Percentiles rank a stretch among this genome's conserved stretches.
Evolutionary conservation across 176 grass and related monocot species (phyloP).

Genomic region (Avena atlantica): DNA sequence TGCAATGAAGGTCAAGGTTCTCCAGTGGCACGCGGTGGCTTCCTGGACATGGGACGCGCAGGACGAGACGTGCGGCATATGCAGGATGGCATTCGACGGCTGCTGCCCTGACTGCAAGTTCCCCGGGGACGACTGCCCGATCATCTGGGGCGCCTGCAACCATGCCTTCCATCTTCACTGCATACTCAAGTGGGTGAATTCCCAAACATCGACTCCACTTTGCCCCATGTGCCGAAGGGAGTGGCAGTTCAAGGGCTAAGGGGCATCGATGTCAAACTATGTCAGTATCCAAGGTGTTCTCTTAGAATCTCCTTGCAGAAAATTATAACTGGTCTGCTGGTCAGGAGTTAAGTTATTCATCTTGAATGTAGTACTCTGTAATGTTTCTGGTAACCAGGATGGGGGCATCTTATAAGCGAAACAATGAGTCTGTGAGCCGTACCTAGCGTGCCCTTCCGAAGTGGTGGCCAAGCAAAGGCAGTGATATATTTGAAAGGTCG

Average conservation of each 20-base stretch:
- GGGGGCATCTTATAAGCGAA: neutral
- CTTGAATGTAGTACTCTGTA: slow-evolving; percentile 21
- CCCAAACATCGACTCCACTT: slow-evolving; percentile 70
- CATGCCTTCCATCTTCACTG: slow-evolving; percentile 84
- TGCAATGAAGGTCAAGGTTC: slow-evolving; percentile 85
- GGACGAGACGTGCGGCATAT: slow-evolving; percentile 86
- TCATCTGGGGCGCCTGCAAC: slow-evolving; percentile 84
- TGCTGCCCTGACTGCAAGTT: slow-evolving; percentile 94
- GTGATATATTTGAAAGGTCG: neutral
- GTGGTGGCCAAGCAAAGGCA: slow-evolving; percentile 6
- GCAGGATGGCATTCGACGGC: slow-evolving; percentile 83
- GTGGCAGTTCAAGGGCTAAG: slow-evolving; percentile 88
- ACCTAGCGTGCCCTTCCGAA: neutral
- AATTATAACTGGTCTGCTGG: neutral
- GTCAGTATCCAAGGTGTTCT: neutral
- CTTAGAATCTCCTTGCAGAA: neutral
- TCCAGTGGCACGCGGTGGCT: slow-evolving; percentile 83
- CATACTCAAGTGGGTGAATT: slow-evolving; percentile 92
- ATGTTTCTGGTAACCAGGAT: neutral
- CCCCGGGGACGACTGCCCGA: slow-evolving; percentile 80
- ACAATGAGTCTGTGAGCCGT: neutral
- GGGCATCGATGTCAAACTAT: neutral
- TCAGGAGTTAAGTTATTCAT: neutral
- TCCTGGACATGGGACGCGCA: slow-evolving; percentile 91
- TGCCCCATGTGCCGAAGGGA: slow-evolving; percentile 92